Evolutionary conservation across 371 early-diverging fungal genomes (phyloP).

Genomic region (Lichtheimia hyalospora): DNA sequence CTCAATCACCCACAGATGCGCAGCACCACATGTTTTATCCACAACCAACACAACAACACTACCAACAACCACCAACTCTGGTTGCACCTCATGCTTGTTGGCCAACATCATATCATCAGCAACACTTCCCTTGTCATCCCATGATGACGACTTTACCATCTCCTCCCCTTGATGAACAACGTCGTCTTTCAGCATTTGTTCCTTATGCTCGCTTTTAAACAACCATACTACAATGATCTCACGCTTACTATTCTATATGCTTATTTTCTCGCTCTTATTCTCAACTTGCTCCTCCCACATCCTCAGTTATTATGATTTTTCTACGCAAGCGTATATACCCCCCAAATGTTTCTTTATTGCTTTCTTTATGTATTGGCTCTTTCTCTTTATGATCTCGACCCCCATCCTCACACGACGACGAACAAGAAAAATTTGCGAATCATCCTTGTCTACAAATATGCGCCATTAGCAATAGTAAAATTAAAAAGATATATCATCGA

Average conservation of each 20-base stretch:
- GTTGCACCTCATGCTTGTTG: background rate
- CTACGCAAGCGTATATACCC: background rate
- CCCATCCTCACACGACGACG: no score
- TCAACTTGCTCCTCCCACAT: background rate
- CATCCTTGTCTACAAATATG: no score
- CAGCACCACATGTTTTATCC: slow-evolving; percentile 2
- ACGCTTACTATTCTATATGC: background rate
- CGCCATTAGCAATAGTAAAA: no score
- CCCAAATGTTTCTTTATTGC: slow-evolving; percentile 27
- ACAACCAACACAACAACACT: background rate
- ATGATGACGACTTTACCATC: no score
- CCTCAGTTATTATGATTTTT: no score
- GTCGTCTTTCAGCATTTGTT: background rate
- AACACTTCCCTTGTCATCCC: no score
- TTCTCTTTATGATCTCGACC: slow-evolving; percentile 3
- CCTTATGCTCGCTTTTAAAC: background rate
- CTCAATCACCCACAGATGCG: slow-evolving; percentile 3
- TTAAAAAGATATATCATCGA: no score
- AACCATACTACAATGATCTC: background rate
- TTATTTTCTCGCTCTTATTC: background rate
- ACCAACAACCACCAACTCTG: background rate
- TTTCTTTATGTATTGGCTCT: background rate
- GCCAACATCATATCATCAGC: no score
- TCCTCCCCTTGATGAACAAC: background rate
- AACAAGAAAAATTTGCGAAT: no score